Evolutionary conservation across 1,284 basidiomycete genomes (phyloP).

Genomic region (Ustilago hordei): DNA sequence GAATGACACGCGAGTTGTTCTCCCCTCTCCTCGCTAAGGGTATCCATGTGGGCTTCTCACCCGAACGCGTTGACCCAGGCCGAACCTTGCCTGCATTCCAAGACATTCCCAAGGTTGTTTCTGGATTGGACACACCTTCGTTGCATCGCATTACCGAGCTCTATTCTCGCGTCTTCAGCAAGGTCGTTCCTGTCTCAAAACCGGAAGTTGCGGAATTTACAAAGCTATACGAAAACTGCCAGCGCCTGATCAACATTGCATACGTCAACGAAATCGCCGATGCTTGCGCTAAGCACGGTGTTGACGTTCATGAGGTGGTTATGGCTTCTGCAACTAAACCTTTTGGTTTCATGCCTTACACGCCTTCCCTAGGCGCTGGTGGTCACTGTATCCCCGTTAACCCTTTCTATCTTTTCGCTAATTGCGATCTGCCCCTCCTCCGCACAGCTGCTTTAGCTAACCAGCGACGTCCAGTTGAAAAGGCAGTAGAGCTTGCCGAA

Average conservation of each 20-base stretch:
- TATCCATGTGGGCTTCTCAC: constrained; percentile 36
- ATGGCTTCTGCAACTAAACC: constrained; percentile 38
- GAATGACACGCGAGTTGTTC: constrained; percentile 41
- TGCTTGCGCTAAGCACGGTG: constrained; percentile 32
- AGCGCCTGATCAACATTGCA: constrained; percentile 41
- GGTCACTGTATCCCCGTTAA: constrained; percentile 46
- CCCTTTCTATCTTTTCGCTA: constrained; percentile 41
- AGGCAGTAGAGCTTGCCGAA: constrained; percentile 21
- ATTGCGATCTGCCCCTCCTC: constrained; percentile 38
- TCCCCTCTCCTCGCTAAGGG: constrained; percentile 26
- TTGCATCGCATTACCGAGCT: constrained; percentile 30
- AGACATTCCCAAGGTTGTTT: constrained; percentile 46
- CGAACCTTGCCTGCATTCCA: constrained; percentile 31
- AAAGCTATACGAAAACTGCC: constrained; percentile 48
- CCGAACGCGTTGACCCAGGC: constrained; percentile 44
- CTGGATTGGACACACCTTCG: constrained; percentile 27
- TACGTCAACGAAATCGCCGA: constrained; percentile 51
- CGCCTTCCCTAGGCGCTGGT: constrained; percentile 34
- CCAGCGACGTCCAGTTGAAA: constrained; percentile 20
- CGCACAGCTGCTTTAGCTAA: constrained; percentile 24
- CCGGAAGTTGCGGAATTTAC: constrained; percentile 41
- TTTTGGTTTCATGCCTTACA: constrained; percentile 42
- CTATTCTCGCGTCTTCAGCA: constrained; percentile 37
- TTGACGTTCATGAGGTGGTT: constrained; percentile 40
- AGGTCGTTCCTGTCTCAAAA: constrained; percentile 29